Percentiles rank a stretch among this genome's conserved stretches.
These are phyloP conservation scores for Pestalotiopsis sp. DNA, from an alignment of 2,329 filamentous ascomycete genomes.

Conservation along the genomic window DNA sequence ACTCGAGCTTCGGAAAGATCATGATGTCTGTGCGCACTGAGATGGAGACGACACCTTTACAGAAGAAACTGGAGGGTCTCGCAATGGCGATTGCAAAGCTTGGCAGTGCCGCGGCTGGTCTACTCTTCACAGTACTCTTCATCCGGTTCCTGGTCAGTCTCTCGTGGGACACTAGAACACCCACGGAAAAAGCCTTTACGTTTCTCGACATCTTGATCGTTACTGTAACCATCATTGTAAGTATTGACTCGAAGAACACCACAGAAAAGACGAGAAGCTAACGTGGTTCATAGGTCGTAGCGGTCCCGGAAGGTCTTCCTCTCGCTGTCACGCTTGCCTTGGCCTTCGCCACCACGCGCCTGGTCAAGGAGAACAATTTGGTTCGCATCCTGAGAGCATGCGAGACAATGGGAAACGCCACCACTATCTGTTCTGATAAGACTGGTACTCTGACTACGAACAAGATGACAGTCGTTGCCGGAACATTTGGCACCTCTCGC, in stretches of 20 bases:
- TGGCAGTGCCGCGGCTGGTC: conserved; percentile 67
- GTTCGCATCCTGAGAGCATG: conserved; percentile 70
- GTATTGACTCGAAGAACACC: neutral
- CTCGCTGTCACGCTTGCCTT: conserved; percentile 70
- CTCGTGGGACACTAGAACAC: conserved; percentile 45
- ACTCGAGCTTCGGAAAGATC: conserved; percentile 58
- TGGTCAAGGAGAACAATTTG: conserved; percentile 71
- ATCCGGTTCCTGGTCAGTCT: conserved; percentile 75
- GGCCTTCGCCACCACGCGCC: conserved; percentile 68
- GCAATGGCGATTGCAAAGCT: conserved; percentile 53
- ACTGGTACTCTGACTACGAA: conserved; percentile 77
- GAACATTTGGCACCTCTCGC: conserved; percentile 57
- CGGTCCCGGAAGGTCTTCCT: conserved; percentile 68
- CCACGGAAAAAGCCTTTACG: conserved; percentile 61
- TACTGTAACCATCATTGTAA: conserved; percentile 63
- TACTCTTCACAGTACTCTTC: conserved; percentile 78
- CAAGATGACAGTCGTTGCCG: conserved; percentile 77
- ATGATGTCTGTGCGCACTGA: conserved; percentile 58
- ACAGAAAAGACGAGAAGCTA: neutral
- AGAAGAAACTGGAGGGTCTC: conserved; percentile 54
- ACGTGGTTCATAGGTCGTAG: conserved; percentile 47
- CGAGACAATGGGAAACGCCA: conserved; percentile 74
- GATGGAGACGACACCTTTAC: conserved; percentile 54
- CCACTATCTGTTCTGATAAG: conserved; percentile 80
- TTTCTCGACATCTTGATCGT: conserved; percentile 67